These are phyloP conservation scores for Glarea lozoyensis DNA, from an alignment of 495 filamentous ascomycete genomes.

Conservation along the genomic window DNA sequence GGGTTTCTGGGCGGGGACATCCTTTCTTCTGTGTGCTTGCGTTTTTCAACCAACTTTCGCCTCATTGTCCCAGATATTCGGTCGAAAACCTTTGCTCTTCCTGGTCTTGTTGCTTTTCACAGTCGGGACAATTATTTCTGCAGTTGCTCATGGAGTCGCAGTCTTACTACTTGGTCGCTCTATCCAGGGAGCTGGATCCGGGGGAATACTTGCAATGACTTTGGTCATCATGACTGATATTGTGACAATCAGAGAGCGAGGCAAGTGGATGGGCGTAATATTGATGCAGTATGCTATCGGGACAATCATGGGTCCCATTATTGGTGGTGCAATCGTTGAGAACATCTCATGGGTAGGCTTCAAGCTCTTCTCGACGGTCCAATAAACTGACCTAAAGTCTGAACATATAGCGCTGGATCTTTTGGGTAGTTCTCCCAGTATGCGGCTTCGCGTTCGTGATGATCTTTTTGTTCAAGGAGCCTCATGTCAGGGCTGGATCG, in stretches of 20 bases:
- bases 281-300: constrained; percentile 53
- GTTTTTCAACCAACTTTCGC: constrained; percentile 41
- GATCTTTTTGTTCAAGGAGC: too few relatives aligned
- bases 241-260: constrained; percentile 39
- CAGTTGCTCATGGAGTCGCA: constrained; percentile 46
- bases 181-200: constrained; percentile 54
- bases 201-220: constrained; percentile 52
- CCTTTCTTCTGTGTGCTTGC: constrained; percentile 41
- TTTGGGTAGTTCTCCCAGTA: too few relatives aligned
- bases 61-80: constrained; percentile 42
- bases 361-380: too few relatives aligned
- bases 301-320: constrained; percentile 54
- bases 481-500: too few relatives aligned
- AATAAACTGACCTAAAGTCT: too few relatives aligned
- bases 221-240: constrained; percentile 58
- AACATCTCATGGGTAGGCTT: constrained; percentile 6
- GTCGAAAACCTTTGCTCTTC: constrained; percentile 36
- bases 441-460: too few relatives aligned
- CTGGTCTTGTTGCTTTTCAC: constrained; percentile 40
- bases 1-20: constrained; percentile 49
- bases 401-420: too few relatives aligned
- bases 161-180: constrained; percentile 34
- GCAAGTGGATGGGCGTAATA: constrained; percentile 26
- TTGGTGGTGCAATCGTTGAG: constrained; percentile 61
- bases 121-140: constrained; percentile 48